Evolutionary conservation across 148 eudicot genomes (phyloP).

Genomic region (Diospyros lotus): DNA sequence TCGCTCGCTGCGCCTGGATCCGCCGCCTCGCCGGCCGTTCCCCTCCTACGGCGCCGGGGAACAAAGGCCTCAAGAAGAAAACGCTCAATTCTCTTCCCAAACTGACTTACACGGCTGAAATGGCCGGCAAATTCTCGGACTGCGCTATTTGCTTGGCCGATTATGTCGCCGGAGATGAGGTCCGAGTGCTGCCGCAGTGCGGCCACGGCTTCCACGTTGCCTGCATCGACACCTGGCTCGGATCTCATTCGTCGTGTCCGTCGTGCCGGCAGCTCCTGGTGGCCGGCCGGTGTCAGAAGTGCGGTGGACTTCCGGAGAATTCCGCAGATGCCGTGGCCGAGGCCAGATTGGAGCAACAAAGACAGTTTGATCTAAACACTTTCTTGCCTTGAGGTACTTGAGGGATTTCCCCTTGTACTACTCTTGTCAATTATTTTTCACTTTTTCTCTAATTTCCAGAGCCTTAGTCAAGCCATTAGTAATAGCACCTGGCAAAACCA

Average conservation of each 20-base stretch:
- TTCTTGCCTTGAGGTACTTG: conserved; percentile 5
- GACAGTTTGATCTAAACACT: neutral
- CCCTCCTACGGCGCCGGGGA: conserved; percentile 28
- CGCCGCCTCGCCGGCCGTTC: conserved; percentile 38
- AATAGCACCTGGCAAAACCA: too few relatives aligned
- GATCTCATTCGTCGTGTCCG: conserved; percentile 80
- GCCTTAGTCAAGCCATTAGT: too few relatives aligned
- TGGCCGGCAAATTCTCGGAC: conserved; percentile 37
- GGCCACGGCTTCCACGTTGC: conserved; percentile 70
- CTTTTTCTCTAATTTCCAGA: too few relatives aligned
- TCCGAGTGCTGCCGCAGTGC: conserved; percentile 72
- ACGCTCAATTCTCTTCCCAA: conserved; percentile 55
- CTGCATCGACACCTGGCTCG: conserved; percentile 81
- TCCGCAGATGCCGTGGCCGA: conserved; percentile 2
- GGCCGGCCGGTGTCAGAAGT: conserved; percentile 23
- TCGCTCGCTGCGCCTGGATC: conserved; percentile 76
- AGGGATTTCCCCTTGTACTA: neutral
- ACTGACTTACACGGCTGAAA: conserved; percentile 27
- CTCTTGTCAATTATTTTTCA: too few relatives aligned
- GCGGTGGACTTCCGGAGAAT: conserved; percentile 19
- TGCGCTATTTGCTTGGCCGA: conserved; percentile 76
- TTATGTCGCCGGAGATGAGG: conserved; percentile 53
- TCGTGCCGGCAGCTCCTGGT: conserved; percentile 70
- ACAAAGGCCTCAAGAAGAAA: conserved; percentile 70
- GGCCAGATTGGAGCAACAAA: conserved; percentile 8